Conservation (phyloP, 164 flowering plant species). For the Malania oleifera region DNA sequence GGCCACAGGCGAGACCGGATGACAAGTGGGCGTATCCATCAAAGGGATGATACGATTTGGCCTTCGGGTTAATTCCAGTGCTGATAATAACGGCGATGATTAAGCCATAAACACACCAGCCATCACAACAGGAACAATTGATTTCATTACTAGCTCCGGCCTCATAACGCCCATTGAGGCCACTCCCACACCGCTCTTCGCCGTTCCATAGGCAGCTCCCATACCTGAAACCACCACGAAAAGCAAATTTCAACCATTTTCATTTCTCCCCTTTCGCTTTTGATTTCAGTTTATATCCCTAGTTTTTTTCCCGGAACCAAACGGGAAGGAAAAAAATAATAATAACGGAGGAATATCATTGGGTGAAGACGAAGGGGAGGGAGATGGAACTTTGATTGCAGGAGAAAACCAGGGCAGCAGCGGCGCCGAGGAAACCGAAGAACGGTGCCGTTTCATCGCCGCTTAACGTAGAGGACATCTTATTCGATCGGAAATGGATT, state of each 20-base stretch:
- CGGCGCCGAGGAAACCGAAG: conserved; percentile 14
- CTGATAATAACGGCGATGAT: conserved; percentile 53
- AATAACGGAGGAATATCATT: too few relatives aligned
- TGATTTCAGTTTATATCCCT: too few relatives aligned
- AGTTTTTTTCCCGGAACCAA: not conserved
- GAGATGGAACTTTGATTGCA: not conserved
- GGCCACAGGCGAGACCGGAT: conserved; percentile 58
- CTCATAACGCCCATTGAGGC: conserved; percentile 67
- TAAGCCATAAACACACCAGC: conserved; percentile 53
- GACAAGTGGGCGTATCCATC: conserved; percentile 52
- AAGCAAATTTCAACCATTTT: not conserved
- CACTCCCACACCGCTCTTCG: conserved; percentile 58
- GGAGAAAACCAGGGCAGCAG: conserved; percentile 14
- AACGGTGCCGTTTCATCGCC: conserved; percentile 14
- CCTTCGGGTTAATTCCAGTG: conserved; percentile 57
- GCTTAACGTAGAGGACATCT: conserved; percentile 2
- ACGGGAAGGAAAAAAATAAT: too few relatives aligned
- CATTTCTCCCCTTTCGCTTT: not conserved
- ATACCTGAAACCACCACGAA: conserved; percentile 24
- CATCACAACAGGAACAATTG: conserved; percentile 60
- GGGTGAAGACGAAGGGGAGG: too few relatives aligned
- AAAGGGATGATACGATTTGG: conserved; percentile 32
- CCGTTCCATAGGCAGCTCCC: conserved; percentile 63
- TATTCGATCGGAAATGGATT: too few relatives aligned
- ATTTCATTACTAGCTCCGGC: conserved; percentile 58